A percentile compares a stretch with the other conserved stretches of the same genome.
phyloP scores from a whole-genome alignment of 179 eudicot genomes.

The Heliamphora pulchella region DNA sequence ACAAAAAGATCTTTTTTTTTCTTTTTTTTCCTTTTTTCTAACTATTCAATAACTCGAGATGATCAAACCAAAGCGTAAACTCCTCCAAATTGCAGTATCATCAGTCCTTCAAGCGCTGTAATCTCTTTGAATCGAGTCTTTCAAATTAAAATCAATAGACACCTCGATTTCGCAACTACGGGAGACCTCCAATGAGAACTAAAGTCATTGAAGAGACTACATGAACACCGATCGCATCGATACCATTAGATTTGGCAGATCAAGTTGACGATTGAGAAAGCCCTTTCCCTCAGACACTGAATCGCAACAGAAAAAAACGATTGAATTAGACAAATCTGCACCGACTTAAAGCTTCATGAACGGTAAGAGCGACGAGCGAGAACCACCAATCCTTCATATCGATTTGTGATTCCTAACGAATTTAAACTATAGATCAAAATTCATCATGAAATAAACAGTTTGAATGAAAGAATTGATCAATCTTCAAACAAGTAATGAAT shows the following conservation, averaged over 20 bases:
- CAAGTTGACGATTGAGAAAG: background rate
- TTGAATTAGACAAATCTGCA: background rate
- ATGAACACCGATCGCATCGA: background rate
- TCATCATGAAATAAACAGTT: background rate
- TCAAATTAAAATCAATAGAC: background rate
- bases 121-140: background rate
- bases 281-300: conserved; percentile 10
- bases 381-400: conserved; percentile 11
- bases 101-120: background rate
- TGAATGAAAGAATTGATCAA: background rate
- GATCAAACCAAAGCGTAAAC: conserved; percentile 26
- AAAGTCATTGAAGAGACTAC: background rate
- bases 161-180: background rate
- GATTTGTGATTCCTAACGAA: background rate
- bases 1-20: conserved; percentile 24
- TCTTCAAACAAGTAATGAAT: background rate
- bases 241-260: conserved; percentile 9
- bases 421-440: background rate
- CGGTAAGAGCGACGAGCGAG: background rate
- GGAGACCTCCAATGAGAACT: background rate
- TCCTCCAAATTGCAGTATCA: conserved; percentile 5
- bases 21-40: conserved; percentile 12
- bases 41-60: conserved; percentile 19
- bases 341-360: conserved; percentile 12
- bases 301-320: background rate